Base-by-base conservation (phyloP, 345 rosid species). In the Geranium rotundifolium region DNA sequence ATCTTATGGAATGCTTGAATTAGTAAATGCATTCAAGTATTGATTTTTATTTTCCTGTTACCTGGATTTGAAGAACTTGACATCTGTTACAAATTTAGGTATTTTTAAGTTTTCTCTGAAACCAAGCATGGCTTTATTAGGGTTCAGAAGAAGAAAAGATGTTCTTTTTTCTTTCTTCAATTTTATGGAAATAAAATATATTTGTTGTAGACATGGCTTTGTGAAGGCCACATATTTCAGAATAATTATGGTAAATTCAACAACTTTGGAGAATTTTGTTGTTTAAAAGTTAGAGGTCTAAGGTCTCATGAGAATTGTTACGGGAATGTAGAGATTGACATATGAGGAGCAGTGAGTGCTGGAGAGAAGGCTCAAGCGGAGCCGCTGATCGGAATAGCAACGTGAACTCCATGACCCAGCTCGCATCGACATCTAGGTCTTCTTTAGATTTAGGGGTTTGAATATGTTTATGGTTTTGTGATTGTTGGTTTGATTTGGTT, bases 251-350 rank as follows among this genome's bases (percentile, higher is more conserved):
- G 80, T 82, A 78, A 72, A 75, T 65, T 74, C 71, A 70, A 73
- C 50, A 75, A 72, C 59, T 63, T 63, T 59, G 18, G 23, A 34
- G 39, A 46, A 29, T 2, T 52, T 63, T 41, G 4, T 9, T 41
- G 50, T 41, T 41, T 41, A 81, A 66, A 31, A 70, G 75, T 82
- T 75, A 75, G 80, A 81, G 81, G 81, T 79, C 80, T 78, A n/a
- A 73, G 86, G 76, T 87, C 86, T 87, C 89, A 85, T 93, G 97
- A 89, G 89, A 84, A 78, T 84, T 87, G 82, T 71, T 81, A 89
- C 97, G 97, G 99, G 99, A 84, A 93, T 93, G 95, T 97, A 84
- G 90, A 89, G 82, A 83, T 78, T 59, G 80, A 80, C 82, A 80
- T 65, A 77, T 73, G 77, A 75, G 81, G 84, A 84, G 81, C 83